A percentile compares a stretch with the other conserved stretches of the same genome.
Conservation (phyloP, 768 basidiomycete species). For the Mycena filopes region DNA sequence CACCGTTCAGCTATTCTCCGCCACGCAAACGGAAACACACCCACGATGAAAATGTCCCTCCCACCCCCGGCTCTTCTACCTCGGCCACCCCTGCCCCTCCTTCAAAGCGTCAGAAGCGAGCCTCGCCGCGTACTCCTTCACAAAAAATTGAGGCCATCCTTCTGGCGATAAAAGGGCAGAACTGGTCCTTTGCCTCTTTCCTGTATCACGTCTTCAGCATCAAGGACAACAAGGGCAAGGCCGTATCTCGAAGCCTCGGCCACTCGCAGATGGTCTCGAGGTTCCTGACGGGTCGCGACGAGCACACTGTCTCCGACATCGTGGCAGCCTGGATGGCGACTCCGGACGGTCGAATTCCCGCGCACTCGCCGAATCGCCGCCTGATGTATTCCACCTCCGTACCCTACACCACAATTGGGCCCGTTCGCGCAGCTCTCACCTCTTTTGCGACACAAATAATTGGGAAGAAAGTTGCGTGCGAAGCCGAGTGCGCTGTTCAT, state of each 20-base stretch:
- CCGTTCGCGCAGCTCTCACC: neutral
- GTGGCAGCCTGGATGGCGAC: conserved; percentile 8
- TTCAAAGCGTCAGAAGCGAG: neutral
- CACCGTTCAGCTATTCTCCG: too few species aligned
- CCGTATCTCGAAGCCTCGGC: neutral
- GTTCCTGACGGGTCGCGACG: conserved; percentile 3
- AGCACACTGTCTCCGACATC: conserved; percentile 1
- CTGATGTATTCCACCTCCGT: too few species aligned
- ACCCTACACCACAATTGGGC: conserved; percentile 4
- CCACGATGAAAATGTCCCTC: too few species aligned
- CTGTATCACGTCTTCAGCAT: conserved; percentile 6
- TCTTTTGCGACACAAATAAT: conserved; percentile 2
- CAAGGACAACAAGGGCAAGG: conserved; percentile 1
- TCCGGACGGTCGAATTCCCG: conserved; percentile 9
- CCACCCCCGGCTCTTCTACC: too few species aligned
- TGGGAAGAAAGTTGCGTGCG: conserved; percentile 7
- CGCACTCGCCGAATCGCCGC: too few species aligned
- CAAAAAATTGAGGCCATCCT: conserved; percentile 18
- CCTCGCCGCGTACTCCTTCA: conserved; percentile 1
- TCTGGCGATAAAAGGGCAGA: neutral
- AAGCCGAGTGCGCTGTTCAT: conserved; percentile 13
- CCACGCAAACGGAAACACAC: too few species aligned
- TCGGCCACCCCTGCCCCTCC: too few species aligned
- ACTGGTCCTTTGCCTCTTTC: conserved; percentile 13
- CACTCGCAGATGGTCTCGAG: conserved; percentile 17